A percentile compares a stretch with the other conserved stretches of the same genome.
Evolutionary conservation across 2,329 filamentous ascomycete species (phyloP).

Genomic region (Sporothrix dimorphospora): DNA sequence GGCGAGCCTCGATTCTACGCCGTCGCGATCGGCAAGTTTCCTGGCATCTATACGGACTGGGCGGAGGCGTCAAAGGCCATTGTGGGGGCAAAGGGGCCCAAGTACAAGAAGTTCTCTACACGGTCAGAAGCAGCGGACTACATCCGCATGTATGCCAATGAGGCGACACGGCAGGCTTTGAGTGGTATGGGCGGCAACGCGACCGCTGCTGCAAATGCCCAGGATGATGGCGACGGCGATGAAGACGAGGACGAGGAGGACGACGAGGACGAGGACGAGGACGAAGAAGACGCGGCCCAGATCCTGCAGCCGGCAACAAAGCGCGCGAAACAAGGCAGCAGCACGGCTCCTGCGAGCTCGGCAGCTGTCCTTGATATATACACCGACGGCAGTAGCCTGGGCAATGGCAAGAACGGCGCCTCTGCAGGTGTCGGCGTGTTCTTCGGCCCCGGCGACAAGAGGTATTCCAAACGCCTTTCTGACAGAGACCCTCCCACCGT

Average conservation of each 20-base stretch:
- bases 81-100: slow-evolving; percentile 69
- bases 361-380: slow-evolving; percentile 52
- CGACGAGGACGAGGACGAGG: slow-evolving; percentile 39
- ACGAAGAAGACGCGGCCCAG: slow-evolving; percentile 40
- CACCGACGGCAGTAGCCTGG: slow-evolving; percentile 65
- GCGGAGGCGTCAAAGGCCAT: slow-evolving; percentile 72
- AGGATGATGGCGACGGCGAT: slow-evolving; percentile 37
- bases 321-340: slow-evolving; percentile 39
- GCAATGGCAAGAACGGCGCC: slow-evolving; percentile 61
- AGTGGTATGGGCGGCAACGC: slow-evolving; percentile 39
- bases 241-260: slow-evolving; percentile 36
- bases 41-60: slow-evolving; percentile 69
- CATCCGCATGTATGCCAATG: slow-evolving; percentile 58
- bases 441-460: slow-evolving; percentile 60
- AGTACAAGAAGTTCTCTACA: slow-evolving; percentile 70
- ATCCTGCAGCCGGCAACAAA: slow-evolving; percentile 42
- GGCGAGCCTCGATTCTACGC: slow-evolving; percentile 58
- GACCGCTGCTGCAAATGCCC: slow-evolving; percentile 28
- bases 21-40: slow-evolving; percentile 60
- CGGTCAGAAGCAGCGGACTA: slow-evolving; percentile 77
- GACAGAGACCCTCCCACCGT: too few relatives aligned
- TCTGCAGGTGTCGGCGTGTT: slow-evolving; percentile 65
- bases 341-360: neutral
- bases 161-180: slow-evolving; percentile 48
- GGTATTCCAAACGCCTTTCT: slow-evolving; percentile 42